Evolutionary conservation across 345 rosid species (phyloP).

Genomic region (Citrus medica): DNA sequence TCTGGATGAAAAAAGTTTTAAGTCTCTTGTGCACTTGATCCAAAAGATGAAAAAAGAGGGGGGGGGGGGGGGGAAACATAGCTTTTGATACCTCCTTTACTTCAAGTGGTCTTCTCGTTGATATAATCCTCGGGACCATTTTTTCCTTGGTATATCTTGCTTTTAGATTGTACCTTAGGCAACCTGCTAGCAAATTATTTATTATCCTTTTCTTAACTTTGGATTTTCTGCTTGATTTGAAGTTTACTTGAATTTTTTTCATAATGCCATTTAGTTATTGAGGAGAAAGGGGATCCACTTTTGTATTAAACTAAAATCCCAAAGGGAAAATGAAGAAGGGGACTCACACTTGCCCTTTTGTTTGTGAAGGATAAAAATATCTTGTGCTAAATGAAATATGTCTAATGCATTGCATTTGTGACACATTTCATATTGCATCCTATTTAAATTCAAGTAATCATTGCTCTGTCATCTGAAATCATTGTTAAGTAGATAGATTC

Average conservation of each 20-base stretch:
- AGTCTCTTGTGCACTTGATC: background rate
- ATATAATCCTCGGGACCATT: background rate
- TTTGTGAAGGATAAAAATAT: background rate
- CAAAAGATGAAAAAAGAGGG: background rate
- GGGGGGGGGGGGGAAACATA: no score
- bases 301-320: no score
- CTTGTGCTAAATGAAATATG: background rate
- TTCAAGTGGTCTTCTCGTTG: background rate
- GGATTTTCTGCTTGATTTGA: background rate
- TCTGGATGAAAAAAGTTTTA: background rate
- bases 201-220: background rate
- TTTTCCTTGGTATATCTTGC: background rate
- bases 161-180: background rate
- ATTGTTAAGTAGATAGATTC: background rate
- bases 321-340: background rate
- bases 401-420: background rate
- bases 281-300: background rate
- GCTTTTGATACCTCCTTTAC: background rate
- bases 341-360: background rate
- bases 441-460: background rate
- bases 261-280: background rate
- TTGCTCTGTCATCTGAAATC: background rate
- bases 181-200: background rate
- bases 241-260: background rate
- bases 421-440: background rate